Conservation (phyloP, 257 asterid genomes). For the Henckelia pumila region DNA sequence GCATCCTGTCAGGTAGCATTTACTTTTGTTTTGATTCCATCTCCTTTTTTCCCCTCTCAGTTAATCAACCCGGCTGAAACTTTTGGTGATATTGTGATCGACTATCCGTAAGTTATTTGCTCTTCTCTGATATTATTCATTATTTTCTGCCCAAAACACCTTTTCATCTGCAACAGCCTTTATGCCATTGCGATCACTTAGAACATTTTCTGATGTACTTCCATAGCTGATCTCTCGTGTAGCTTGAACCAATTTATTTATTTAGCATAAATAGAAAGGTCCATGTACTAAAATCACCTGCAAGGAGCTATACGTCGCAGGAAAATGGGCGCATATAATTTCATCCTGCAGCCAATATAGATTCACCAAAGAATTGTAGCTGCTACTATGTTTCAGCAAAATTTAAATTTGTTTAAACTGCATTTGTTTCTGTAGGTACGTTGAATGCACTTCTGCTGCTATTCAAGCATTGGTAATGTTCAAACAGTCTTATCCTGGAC, state of each 20-base stretch:
- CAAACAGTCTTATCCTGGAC: conserved; percentile 78
- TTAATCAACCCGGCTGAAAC: conserved; percentile 97
- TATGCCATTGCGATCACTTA: conserved; percentile 8
- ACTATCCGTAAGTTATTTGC: conserved; percentile 84
- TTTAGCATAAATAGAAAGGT: not conserved
- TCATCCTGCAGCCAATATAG: conserved; percentile 14
- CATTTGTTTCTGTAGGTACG: conserved; percentile 58
- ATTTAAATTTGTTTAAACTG: conserved; percentile 24
- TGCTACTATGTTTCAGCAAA: conserved; percentile 2
- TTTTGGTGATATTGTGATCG: conserved; percentile 98
- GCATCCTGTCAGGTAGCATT: conserved; percentile 2
- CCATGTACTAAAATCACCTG: conserved; percentile 4
- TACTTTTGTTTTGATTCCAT: not conserved
- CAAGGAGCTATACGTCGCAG: too few relatives aligned
- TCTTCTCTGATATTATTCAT: conserved; percentile 19
- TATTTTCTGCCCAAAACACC: conserved; percentile 10
- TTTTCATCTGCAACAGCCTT: not conserved
- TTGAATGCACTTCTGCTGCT: conserved; percentile 96
- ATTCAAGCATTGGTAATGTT: conserved; percentile 80
- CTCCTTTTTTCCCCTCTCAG: conserved; percentile 44
- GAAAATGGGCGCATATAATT: conserved; percentile 6
- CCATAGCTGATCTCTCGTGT: conserved; percentile 8
- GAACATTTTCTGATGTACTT: not conserved
- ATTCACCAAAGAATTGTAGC: conserved; percentile 5
- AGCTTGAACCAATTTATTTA: conserved; percentile 20